A percentile compares a stretch with the other conserved stretches of the same genome.
Evolutionary conservation across 148 eudicot genomes (phyloP).

Genomic region (Rhododendron kiyosumense): DNA sequence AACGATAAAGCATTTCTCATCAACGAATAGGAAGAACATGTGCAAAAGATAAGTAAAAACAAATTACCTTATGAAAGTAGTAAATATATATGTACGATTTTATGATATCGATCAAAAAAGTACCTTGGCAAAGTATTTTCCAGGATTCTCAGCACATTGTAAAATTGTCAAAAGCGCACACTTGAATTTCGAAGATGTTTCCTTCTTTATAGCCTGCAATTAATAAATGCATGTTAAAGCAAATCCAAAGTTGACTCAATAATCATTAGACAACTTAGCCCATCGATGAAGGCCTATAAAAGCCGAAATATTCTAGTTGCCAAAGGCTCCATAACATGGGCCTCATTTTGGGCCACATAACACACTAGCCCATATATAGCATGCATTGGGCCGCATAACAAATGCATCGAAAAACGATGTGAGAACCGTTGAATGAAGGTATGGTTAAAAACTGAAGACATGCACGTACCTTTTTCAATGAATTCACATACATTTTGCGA

Average conservation of each 20-base stretch:
- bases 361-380: no score
- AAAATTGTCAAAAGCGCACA: slow-evolving; percentile 39
- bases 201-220: slow-evolving; percentile 42
- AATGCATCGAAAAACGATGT: background rate
- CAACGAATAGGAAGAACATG: background rate
- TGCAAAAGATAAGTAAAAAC: background rate
- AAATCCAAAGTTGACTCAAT: slow-evolving; percentile 4
- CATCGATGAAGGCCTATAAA: background rate
- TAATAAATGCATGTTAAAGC: background rate
- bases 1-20: background rate
- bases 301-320: background rate
- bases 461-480: slow-evolving; percentile 30
- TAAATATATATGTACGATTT: background rate
- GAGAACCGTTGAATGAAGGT: background rate
- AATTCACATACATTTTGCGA: slow-evolving; percentile 34
- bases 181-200: slow-evolving; percentile 43
- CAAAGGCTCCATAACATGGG: no score
- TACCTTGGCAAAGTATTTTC: slow-evolving; percentile 45
- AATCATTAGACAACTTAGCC: background rate
- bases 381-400: no score
- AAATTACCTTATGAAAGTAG: background rate
- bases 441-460: background rate
- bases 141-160: slow-evolving; percentile 44
- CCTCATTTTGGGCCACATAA: no score
- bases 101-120: background rate